A percentile compares a stretch with the other conserved stretches of the same genome.
Conservation (phyloP, 2,329 filamentous ascomycete genomes). For the Neocatenulostroma microsporum region DNA sequence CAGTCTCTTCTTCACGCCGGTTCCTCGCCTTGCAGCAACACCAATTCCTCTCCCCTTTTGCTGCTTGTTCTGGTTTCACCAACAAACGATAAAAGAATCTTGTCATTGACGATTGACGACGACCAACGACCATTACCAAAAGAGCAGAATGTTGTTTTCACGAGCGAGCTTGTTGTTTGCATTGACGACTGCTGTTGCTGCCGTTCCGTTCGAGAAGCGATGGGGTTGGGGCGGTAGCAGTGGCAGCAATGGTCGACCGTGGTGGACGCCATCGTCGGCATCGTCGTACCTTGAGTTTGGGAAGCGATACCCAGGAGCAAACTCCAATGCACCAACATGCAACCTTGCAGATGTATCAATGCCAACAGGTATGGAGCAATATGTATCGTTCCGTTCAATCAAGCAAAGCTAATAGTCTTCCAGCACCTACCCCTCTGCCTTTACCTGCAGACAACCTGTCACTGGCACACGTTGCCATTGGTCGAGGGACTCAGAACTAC, state of each 20-base stretch:
- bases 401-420: not conserved
- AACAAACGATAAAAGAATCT: too few relatives aligned
- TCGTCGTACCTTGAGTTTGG: conserved; percentile 16
- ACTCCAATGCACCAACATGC: conserved; percentile 13
- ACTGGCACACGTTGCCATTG: conserved; percentile 72
- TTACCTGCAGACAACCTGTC: conserved; percentile 51
- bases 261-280: conserved; percentile 8
- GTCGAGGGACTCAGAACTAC: conserved; percentile 90
- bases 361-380: conserved; percentile 11
- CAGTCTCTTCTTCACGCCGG: conserved; percentile 4
- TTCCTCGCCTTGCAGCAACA: too few relatives aligned
- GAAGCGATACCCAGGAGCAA: conserved; percentile 9
- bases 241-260: conserved; percentile 5
- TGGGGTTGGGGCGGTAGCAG: conserved; percentile 6
- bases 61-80: not conserved
- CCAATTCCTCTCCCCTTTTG: too few relatives aligned
- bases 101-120: too few relatives aligned
- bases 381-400: too few relatives aligned
- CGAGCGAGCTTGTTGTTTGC: conserved; percentile 16
- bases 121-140: conserved; percentile 4
- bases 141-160: conserved; percentile 20
- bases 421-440: conserved; percentile 47
- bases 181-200: conserved; percentile 12
- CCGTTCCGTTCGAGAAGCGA: conserved; percentile 18
- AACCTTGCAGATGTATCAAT: conserved; percentile 16